Percentiles rank a stretch among this genome's conserved stretches.
These are phyloP conservation scores for Pyrenophora teres DNA, from an alignment of 2,329 filamentous ascomycete genomes.

Conservation along the genomic window DNA sequence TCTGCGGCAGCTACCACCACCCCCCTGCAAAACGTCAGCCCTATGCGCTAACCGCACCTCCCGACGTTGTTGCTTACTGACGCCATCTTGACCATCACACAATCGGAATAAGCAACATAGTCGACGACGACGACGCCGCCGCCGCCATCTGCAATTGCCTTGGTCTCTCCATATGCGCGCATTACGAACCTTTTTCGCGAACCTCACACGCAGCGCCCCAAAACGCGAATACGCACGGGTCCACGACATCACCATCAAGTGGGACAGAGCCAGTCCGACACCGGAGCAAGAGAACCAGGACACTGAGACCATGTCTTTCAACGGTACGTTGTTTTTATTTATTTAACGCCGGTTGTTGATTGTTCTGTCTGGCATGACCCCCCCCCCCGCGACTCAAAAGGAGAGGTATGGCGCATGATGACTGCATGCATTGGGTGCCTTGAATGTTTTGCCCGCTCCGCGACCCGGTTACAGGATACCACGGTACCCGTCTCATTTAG, in stretches of 20 bases:
- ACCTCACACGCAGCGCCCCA: neutral
- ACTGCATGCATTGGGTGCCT: neutral
- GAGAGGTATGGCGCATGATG: too few species aligned
- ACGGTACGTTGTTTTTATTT: constrained; percentile 7
- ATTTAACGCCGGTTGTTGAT: too few species aligned
- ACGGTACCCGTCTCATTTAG: neutral
- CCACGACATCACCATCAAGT: constrained; percentile 31
- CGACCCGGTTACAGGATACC: neutral
- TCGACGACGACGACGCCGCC: neutral
- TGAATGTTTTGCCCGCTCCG: neutral
- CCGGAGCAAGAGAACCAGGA: constrained; percentile 1
- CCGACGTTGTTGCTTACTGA: constrained; percentile 3
- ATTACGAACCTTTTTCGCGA: constrained; percentile 4
- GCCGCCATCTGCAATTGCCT: neutral
- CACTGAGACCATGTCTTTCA: constrained; percentile 14
- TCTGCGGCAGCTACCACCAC: constrained; percentile 6
- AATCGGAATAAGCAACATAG: neutral
- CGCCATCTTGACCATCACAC: constrained; percentile 18
- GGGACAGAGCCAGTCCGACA: neutral
- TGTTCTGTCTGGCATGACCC: neutral
- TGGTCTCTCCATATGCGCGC: constrained; percentile 1
- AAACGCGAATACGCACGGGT: constrained; percentile 36
- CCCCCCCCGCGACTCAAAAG: too few species aligned
- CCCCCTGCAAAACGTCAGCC: constrained; percentile 21
- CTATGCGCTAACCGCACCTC: constrained; percentile 12